Base-by-base conservation (phyloP, 495 filamentous ascomycete genomes). In the Daldinia loculata region DNA sequence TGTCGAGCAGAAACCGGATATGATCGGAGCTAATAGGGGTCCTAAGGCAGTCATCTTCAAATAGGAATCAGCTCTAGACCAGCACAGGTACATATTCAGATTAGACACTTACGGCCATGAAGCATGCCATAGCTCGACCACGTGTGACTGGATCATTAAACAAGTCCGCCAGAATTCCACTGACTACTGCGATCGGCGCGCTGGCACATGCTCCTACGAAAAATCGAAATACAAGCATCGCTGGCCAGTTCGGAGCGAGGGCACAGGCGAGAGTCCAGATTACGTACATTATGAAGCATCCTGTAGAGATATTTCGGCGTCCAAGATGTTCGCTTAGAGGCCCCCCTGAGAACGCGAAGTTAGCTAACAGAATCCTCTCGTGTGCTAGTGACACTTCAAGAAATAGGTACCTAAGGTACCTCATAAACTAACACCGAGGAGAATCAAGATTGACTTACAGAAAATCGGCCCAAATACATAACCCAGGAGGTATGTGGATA, bases 161-260 rank as follows among this genome's bases (percentile, higher is more conserved):
- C 6, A 93, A 82, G 79, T 95, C 92, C 0, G 92, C 91, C 74
- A 90, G 91, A 3, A 93, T 81, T 8, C 92, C 92, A 0, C 90
- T 89, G 15, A 91, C 85, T 7, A 93, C 85, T 4, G 89, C 86
- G 57, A 93, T 90, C 1, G 92, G 90, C 15, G 86, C 86, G 32
- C 87, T 87, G 8, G 88, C 92, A 73, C 82, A 87, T 2, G 88
- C 81, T 7, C 92, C 92, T 17, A 84, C 84, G 7, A 93, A 77
- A 0, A 90, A 80, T 1, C 92, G 84, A 70, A 95, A 92, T 5
- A 93, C 76, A 3, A 94, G 81, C 17, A 94, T 83, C 0, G 83
- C 78, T 0, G 87, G 74, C 86, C 89, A 94, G 48, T 84, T 90
- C 0, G 90, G 91, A 8, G 92, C 84, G 9, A 94, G 72, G 1